Evolutionary conservation across 352 stramenopile species (phyloP).

Genomic region (Globisporangium carolinianum): DNA sequence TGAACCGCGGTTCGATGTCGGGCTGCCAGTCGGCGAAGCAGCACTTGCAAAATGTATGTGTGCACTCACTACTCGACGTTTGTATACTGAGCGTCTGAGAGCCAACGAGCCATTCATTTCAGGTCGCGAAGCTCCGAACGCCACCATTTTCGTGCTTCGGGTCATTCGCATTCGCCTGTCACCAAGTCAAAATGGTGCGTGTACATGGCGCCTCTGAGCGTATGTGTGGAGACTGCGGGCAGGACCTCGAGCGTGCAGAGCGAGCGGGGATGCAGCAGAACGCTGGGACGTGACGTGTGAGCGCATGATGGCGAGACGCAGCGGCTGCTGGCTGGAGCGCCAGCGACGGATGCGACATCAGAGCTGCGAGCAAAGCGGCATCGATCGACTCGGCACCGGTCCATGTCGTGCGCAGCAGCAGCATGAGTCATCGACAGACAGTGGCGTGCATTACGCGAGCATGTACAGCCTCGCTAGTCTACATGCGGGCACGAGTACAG

Average conservation of each 20-base stretch:
- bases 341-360: too few relatives aligned
- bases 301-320: too few relatives aligned
- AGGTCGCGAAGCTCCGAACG: conserved; percentile 16
- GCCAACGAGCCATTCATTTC: conserved; percentile 85
- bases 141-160: conserved; percentile 16
- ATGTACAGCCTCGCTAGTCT: too few relatives aligned
- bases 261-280: too few relatives aligned
- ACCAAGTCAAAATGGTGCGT: conserved; percentile 83
- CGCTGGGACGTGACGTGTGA: too few relatives aligned
- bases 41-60: conserved; percentile 34
- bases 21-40: not conserved
- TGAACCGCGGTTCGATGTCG: not conserved
- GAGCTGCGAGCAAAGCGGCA: too few relatives aligned
- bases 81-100: conserved; percentile 34
- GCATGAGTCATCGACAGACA: too few relatives aligned
- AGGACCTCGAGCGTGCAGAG: not conserved
- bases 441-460: too few relatives aligned
- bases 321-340: too few relatives aligned
- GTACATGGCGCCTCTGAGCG: conserved; percentile 5
- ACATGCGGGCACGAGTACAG: too few relatives aligned
- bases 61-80: conserved; percentile 18
- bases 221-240: not conserved
- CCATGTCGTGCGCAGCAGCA: too few relatives aligned
- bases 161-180: conserved; percentile 86
- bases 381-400: too few relatives aligned